A percentile compares a stretch with the other conserved stretches of the same genome.
phyloP scores from a whole-genome alignment of 352 stramenopile genomes.

The Bremia lactucae region DNA sequence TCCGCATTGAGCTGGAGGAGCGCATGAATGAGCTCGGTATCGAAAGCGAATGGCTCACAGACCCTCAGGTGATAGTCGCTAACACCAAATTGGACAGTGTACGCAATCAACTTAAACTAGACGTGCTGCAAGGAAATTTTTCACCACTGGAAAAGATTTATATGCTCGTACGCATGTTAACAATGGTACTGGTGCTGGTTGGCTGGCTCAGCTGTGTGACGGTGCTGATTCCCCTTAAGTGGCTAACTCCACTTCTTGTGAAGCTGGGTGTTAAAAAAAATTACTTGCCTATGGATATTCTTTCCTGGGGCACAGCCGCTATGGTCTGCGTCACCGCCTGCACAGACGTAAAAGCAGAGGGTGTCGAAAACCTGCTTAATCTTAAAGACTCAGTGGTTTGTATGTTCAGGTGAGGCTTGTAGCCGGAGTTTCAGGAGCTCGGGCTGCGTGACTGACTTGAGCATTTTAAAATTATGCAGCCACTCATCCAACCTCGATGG shows the following conservation, averaged over 20 bases:
- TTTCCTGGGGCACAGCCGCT: slow-evolving; percentile 40
- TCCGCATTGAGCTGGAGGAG: slow-evolving; percentile 74
- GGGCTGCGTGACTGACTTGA: slow-evolving; percentile 1
- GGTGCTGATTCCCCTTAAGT: slow-evolving; percentile 57
- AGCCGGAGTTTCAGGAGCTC: no score
- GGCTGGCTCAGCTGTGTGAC: slow-evolving; percentile 63
- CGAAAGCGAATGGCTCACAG: slow-evolving; percentile 41
- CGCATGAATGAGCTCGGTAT: slow-evolving; percentile 57
- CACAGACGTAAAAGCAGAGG: slow-evolving; percentile 38
- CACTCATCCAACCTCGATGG: slow-evolving; percentile 79
- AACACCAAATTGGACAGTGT: slow-evolving; percentile 51
- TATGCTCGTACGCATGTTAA: slow-evolving; percentile 56
- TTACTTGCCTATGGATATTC: slow-evolving; percentile 66
- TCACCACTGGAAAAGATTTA: slow-evolving; percentile 46
- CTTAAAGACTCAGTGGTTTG: slow-evolving; percentile 62
- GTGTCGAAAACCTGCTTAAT: slow-evolving; percentile 33
- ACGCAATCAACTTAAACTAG: slow-evolving; percentile 51
- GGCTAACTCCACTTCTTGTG: slow-evolving; percentile 35
- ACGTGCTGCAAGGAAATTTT: slow-evolving; percentile 31
- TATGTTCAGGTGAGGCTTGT: slow-evolving; percentile 80
- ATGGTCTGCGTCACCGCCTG: slow-evolving; percentile 48
- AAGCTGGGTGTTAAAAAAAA: slow-evolving; percentile 61
- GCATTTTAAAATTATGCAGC: slow-evolving; percentile 14
- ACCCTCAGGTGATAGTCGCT: slow-evolving; percentile 34
- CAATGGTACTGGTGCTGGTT: slow-evolving; percentile 57